A percentile compares a stretch with the other conserved stretches of the same genome.
Conservation (phyloP, 2,329 filamentous ascomycete species). For the Neurospora crassa region DNA sequence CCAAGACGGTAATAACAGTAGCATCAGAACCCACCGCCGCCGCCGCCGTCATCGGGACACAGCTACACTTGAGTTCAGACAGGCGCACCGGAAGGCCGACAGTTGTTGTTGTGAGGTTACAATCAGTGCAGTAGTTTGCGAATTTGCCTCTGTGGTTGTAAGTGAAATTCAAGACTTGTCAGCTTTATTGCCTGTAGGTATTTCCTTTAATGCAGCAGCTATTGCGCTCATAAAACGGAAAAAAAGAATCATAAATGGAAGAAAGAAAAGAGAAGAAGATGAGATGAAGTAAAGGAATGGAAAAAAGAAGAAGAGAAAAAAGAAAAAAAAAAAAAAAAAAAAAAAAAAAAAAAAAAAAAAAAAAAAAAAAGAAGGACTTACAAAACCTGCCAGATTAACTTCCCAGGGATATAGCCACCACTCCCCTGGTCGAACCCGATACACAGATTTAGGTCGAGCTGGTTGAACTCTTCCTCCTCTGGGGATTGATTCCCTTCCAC, state of each 20-base stretch:
- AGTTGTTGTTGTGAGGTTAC: not conserved
- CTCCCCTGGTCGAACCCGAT: slow-evolving; percentile 11
- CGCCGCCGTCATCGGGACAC: slow-evolving; percentile 3
- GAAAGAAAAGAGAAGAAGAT: too few relatives aligned
- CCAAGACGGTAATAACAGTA: slow-evolving; percentile 2
- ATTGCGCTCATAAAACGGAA: too few relatives aligned
- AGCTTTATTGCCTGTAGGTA: not conserved
- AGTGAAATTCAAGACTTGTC: not conserved
- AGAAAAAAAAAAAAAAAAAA: too few relatives aligned
- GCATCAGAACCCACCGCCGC: not conserved
- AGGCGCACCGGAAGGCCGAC: not conserved
- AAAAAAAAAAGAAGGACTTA: not conserved
- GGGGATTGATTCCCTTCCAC: not conserved
- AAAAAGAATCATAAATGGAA: too few relatives aligned
- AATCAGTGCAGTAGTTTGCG: slow-evolving; percentile 12
- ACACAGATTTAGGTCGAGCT: slow-evolving; percentile 14
- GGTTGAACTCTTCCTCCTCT: slow-evolving; percentile 6
- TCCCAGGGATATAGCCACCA: too few relatives aligned
- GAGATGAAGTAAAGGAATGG: too few relatives aligned
- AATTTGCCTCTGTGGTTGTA: slow-evolving; percentile 16
- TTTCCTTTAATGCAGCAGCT: too few relatives aligned
- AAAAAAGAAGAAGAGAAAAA: too few relatives aligned
- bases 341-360: not conserved
- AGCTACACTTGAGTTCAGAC: slow-evolving; percentile 5
- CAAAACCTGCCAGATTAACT: not conserved